Base-by-base conservation (phyloP, 768 basidiomycete genomes). In the Amanita thiersii region DNA sequence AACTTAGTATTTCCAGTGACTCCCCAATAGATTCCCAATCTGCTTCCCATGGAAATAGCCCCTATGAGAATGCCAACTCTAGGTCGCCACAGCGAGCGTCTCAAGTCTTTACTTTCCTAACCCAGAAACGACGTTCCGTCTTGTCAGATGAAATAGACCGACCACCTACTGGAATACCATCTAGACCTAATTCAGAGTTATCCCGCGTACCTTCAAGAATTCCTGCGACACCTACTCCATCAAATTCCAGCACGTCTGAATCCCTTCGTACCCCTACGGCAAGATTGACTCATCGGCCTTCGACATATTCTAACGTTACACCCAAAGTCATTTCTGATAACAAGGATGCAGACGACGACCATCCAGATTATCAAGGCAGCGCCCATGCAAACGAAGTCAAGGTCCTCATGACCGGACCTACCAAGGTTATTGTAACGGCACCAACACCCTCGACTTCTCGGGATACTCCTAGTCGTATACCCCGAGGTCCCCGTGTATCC, bases 101-200 rank as follows among this genome's bases (percentile, higher is more conserved):
- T 2, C 78, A 86, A 48, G 70, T 88, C 14, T 88, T 88, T 45
- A 75, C 68, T 3, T 88, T 88, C 59, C 60, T 88, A 37, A 74
- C 74, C 47, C 72, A 62, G 56, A 66, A 64, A 50, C 63, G 62
- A 44, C 60, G 57, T 39, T 61, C 60, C 26, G 55, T 55, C 30
- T 45, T 45, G 3, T 43, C 53, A 11, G 54, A 59, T 36, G 58
- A 65, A 5, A 44, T 66, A 30, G 66, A 70, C 33, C 53, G 61
- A 17, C 56, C 62, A 4, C 59, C 69, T 14, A 64, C 69, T 2
- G 59, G 68, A 20, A 20, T 18, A 15, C 54, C 60, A 4, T 61
- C 63, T 0, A 69, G 65, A 50, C 66, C 49, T 68, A 51, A 47
- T 47, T 54, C 25, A 50, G 41, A 38, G 29, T 5, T 15, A 12